phyloP scores from a whole-genome alignment of 108 stramenopile species.

The Tribonema minus region DNA sequence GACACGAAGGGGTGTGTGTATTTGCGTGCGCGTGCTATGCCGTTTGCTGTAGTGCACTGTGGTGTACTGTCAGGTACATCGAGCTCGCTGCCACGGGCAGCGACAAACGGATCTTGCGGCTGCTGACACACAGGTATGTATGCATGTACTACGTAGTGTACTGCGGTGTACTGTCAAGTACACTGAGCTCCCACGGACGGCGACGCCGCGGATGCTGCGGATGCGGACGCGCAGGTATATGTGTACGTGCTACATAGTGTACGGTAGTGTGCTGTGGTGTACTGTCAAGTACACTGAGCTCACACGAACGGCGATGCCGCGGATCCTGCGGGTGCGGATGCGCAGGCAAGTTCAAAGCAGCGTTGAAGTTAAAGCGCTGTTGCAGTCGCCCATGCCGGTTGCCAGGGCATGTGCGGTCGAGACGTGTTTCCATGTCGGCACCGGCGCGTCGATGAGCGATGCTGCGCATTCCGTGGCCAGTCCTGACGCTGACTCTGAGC shows the following conservation, averaged over 20 bases:
- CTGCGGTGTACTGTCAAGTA: neutral
- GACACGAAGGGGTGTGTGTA: neutral
- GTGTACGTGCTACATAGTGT: neutral
- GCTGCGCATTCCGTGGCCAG: too few species aligned
- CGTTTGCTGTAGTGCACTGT: too few species aligned
- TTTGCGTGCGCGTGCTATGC: too few species aligned
- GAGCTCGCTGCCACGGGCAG: constrained; percentile 2
- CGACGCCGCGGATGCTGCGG: too few species aligned
- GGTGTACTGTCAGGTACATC: neutral
- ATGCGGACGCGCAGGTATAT: neutral
- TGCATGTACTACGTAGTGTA: neutral
- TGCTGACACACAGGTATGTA: neutral
- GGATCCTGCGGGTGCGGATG: neutral
- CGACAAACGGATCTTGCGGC: neutral
- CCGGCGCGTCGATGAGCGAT: too few species aligned
- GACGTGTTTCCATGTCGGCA: too few species aligned
- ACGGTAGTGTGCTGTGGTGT: neutral
- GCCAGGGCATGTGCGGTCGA: too few species aligned
- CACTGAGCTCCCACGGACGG: neutral
- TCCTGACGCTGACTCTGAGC: too few species aligned
- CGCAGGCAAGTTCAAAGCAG: neutral
- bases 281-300: neutral
- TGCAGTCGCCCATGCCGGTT: too few species aligned
- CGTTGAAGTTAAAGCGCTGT: too few species aligned
- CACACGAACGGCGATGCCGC: constrained; percentile 1